Conservation (phyloP, 805 yeast species). For the Ogataea trehalophila region DNA sequence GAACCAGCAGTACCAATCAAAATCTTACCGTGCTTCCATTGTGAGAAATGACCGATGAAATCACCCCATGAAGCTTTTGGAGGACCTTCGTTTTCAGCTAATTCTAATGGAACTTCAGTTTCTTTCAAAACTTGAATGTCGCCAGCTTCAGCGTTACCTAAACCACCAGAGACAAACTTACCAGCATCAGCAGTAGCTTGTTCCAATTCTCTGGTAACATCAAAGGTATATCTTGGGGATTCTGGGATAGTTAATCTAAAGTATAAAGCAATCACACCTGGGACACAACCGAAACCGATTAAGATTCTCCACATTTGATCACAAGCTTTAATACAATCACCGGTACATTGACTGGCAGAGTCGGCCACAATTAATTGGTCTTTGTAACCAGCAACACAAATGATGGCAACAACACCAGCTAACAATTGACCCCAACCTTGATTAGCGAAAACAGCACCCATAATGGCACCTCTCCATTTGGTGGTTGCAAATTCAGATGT, state of each 20-base stretch:
- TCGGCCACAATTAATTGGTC: conserved; percentile 49
- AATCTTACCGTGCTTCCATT: conserved; percentile 86
- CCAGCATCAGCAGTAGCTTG: conserved; percentile 53
- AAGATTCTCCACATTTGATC: conserved; percentile 95
- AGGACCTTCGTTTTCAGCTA: conserved; percentile 38
- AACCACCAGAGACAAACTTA: conserved; percentile 44
- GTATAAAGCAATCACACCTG: conserved; percentile 79
- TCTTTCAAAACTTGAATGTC: conserved; percentile 42
- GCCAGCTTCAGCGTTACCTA: conserved; percentile 44
- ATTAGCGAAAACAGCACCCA: conserved; percentile 94
- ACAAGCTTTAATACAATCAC: conserved; percentile 66
- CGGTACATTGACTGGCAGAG: conserved; percentile 56
- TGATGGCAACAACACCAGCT: conserved; percentile 79
- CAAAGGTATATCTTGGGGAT: conserved; percentile 88
- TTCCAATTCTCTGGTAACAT: conserved; percentile 56
- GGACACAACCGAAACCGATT: conserved; percentile 86
- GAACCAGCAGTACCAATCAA: conserved; percentile 86
- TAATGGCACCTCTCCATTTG: conserved; percentile 96
- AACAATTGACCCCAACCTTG: conserved; percentile 95
- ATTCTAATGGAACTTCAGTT: conserved; percentile 39
- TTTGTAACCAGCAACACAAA: conserved; percentile 76
- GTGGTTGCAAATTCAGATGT: conserved; percentile 91
- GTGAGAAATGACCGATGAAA: conserved; percentile 65
- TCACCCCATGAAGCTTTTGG: conserved; percentile 81
- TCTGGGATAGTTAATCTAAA: conserved; percentile 93